phyloP scores from a whole-genome alignment of 306 rosid species.

The Hippophae rhamnoides region DNA sequence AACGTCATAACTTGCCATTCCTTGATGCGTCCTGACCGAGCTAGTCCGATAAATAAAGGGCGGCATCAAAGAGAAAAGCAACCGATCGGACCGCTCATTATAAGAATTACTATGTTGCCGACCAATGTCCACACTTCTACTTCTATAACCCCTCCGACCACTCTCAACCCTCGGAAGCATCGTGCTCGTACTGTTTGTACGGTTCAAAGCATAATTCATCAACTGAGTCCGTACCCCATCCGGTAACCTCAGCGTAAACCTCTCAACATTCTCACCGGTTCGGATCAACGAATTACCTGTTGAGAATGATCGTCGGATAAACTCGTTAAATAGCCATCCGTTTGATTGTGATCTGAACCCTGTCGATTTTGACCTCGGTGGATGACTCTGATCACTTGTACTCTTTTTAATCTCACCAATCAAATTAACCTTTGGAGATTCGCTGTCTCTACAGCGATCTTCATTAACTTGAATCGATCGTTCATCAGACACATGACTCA shows the following conservation, averaged over 20 bases:
- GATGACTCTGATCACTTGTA: conserved; percentile 15
- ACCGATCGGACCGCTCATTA: conserved; percentile 17
- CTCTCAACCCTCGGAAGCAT: conserved; percentile 44
- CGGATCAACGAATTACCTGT: conserved; percentile 51
- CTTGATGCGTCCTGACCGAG: conserved; percentile 17
- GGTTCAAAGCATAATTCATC: conserved; percentile 32
- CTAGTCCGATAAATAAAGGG: conserved; percentile 27
- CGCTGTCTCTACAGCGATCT: conserved; percentile 4
- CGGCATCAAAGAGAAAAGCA: conserved; percentile 30
- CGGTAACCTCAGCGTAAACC: conserved; percentile 68
- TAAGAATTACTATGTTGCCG: background rate
- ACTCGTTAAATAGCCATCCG: conserved; percentile 23
- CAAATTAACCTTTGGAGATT: conserved; percentile 14
- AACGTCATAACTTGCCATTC: background rate
- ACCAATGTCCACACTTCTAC: conserved; percentile 32
- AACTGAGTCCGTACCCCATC: conserved; percentile 54
- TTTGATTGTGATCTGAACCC: conserved; percentile 39
- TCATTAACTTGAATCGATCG: conserved; percentile 2
- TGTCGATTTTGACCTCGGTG: conserved; percentile 30
- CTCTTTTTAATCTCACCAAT: conserved; percentile 1
- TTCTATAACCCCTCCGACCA: conserved; percentile 41
- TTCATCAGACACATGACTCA: background rate
- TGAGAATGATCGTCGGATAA: conserved; percentile 46
- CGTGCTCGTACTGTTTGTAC: conserved; percentile 32
- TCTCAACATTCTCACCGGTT: conserved; percentile 37